Evolutionary conservation across 306 rosid genomes (phyloP).

Genomic region (Rubus parviflorus): DNA sequence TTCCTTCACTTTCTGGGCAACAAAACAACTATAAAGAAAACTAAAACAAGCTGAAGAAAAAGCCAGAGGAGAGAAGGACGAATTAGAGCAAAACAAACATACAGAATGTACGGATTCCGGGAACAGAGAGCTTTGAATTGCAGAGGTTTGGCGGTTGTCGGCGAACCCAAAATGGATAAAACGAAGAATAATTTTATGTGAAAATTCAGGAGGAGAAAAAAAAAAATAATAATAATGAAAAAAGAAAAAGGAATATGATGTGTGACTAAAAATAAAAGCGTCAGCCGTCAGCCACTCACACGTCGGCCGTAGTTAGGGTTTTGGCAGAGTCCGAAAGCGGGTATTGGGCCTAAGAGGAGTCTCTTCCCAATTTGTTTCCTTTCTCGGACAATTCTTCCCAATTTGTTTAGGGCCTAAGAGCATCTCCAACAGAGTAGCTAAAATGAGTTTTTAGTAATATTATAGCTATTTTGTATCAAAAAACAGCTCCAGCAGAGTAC

Average conservation of each 20-base stretch:
- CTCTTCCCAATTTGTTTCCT: not conserved
- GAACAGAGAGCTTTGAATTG: constrained; percentile 1
- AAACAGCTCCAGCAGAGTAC: too few relatives aligned
- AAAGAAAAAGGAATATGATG: too few relatives aligned
- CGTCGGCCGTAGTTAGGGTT: constrained; percentile 15
- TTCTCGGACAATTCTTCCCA: too few relatives aligned
- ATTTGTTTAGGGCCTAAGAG: too few relatives aligned
- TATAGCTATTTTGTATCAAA: too few relatives aligned
- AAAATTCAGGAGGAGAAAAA: not conserved
- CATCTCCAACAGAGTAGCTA: too few relatives aligned
- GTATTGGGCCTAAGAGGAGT: not conserved
- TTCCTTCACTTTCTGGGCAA: not conserved
- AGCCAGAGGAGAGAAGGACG: not conserved
- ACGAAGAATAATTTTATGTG: not conserved
- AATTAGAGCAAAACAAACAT: not conserved
- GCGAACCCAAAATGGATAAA: constrained; percentile 23
- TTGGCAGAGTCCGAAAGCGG: not conserved
- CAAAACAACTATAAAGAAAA: not conserved
- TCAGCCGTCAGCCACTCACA: constrained; percentile 1
- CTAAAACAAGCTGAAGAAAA: not conserved
- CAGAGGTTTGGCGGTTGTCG: constrained; percentile 26
- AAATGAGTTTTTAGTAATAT: too few relatives aligned
- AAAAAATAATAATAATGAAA: too few relatives aligned
- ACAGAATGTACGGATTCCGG: constrained; percentile 8
- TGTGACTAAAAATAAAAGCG: constrained; percentile 11